phyloP scores from a whole-genome alignment of 208 protist species.

The Endotrypanum monterogeii region DNA sequence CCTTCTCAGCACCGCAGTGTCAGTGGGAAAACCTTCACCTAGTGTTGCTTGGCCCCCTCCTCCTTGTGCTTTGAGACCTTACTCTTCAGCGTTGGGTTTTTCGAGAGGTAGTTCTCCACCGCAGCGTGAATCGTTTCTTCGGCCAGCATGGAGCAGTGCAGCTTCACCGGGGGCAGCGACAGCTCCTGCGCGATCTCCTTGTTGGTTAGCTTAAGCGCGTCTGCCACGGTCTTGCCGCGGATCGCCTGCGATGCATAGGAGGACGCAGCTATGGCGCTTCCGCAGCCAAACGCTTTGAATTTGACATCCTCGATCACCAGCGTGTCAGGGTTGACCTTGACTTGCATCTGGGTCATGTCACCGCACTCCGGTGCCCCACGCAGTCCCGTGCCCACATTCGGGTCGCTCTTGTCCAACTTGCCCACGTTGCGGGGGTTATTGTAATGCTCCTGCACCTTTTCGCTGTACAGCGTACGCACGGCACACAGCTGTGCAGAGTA shows the following conservation, averaged over 20 bases:
- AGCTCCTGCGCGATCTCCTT: slow-evolving; percentile 98
- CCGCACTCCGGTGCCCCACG: slow-evolving; percentile 99
- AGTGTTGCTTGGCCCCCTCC: slow-evolving; percentile 8
- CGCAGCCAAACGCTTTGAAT: slow-evolving; percentile 99
- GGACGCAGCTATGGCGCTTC: slow-evolving; percentile 98
- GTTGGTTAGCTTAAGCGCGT: slow-evolving; percentile 97
- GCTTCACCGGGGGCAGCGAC: slow-evolving; percentile 99
- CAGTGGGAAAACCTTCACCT: background rate
- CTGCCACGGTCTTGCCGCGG: slow-evolving; percentile 97
- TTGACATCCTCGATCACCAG: slow-evolving; percentile 94
- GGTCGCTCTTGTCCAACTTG: slow-evolving; percentile 95
- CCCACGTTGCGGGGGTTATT: slow-evolving; percentile 98
- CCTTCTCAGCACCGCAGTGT: background rate
- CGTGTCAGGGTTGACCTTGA: slow-evolving; percentile 93
- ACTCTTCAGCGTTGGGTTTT: slow-evolving; percentile 92
- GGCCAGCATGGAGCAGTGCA: slow-evolving; percentile 99
- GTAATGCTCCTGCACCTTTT: slow-evolving; percentile 99
- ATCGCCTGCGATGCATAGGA: slow-evolving; percentile 98
- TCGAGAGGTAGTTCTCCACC: slow-evolving; percentile 96
- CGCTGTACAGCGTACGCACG: slow-evolving; percentile 91
- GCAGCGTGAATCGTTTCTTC: slow-evolving; percentile 99
- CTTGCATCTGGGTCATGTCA: slow-evolving; percentile 99
- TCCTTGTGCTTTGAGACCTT: slow-evolving; percentile 59
- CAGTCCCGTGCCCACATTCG: slow-evolving; percentile 98
- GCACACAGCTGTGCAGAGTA: slow-evolving; percentile 17